Evolutionary conservation across 2,329 filamentous ascomycete species (phyloP), one percentile per base, ranked within the genome.

Genomic region (Trichophyton mentagrophytes): DNA sequence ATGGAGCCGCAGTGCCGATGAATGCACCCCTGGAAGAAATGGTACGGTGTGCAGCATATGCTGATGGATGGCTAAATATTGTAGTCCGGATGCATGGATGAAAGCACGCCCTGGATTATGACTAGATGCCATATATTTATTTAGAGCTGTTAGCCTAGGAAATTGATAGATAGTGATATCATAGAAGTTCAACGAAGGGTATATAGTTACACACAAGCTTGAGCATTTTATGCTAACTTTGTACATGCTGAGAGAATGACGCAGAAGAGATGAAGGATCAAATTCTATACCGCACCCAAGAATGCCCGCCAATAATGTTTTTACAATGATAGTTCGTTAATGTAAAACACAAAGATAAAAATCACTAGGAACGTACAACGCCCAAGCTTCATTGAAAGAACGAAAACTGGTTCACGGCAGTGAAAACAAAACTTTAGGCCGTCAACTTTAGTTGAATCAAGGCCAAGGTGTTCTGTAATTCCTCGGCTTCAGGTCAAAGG

Each of bases 51-150:
- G 87, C 88, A 3, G 85, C 89, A 1, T 97, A 96, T 77, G 85
- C 90, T 0, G 93, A 99, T 74, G 93, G 93, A 0, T 99, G 91
- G 87, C 73, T 96, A 27, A 89, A 90, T 72, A 74, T 96, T 47
- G 88, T 90, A 59, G 82, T 96, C 3, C 80, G 85, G 20, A 86
- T 95, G 77, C 33, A 42, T 57, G 36, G 17, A n/a, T 57, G 36
- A 44, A 9, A 15, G 3, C 79, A 90, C 69, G 77, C 76, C 13
- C 82, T 9, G 17, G 11, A 3, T 55, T 55, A 36, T 33, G 6
- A 9, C n/a, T 55, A 33, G 2, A 13, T 2, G 51, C 15, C 9
- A 36, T 7, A 7, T 17, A 2, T 1, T 36, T 2, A 1, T 36
- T 27, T 30, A 51, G 20, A 13, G 20, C 6, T 13, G 44, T 47